Percentiles rank a stretch among this genome's conserved stretches.
Evolutionary conservation across 2,329 filamentous ascomycete genomes (phyloP).

Genomic region (Aureobasidium sp.): DNA sequence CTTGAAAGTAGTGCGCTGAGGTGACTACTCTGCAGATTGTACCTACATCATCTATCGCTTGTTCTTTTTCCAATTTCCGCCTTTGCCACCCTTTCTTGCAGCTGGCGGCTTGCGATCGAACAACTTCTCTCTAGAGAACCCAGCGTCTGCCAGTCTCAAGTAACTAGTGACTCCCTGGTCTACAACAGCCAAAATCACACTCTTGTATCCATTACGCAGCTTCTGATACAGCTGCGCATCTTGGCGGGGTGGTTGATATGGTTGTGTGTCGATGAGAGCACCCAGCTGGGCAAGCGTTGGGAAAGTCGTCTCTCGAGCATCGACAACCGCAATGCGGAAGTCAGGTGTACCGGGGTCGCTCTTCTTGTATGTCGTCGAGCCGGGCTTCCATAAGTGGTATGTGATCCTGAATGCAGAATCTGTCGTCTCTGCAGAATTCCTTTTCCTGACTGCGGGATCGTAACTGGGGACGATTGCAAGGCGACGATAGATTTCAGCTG

Average conservation of each 20-base stretch:
- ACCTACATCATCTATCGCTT: neutral
- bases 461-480: conserved; percentile 68
- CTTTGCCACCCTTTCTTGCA: conserved; percentile 32
- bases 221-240: conserved; percentile 59
- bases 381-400: conserved; percentile 77
- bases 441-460: conserved; percentile 43
- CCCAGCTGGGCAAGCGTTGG: conserved; percentile 68
- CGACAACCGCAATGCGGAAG: conserved; percentile 76
- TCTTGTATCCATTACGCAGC: conserved; percentile 76
- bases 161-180: conserved; percentile 89
- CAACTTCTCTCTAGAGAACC: conserved; percentile 65
- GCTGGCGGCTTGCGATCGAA: conserved; percentile 48
- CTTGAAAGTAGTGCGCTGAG: neutral
- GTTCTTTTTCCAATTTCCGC: neutral
- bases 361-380: conserved; percentile 62
- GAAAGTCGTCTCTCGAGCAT: conserved; percentile 63
- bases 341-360: conserved; percentile 70
- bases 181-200: conserved; percentile 79
- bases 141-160: conserved; percentile 69
- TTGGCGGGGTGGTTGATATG: conserved; percentile 57
- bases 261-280: conserved; percentile 65
- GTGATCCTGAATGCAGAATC: conserved; percentile 61
- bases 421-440: conserved; percentile 21
- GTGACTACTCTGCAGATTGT: neutral
- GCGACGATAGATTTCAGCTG: conserved; percentile 63